Conservation (phyloP, 306 rosid species). For the Carpinus viminea region DNA sequence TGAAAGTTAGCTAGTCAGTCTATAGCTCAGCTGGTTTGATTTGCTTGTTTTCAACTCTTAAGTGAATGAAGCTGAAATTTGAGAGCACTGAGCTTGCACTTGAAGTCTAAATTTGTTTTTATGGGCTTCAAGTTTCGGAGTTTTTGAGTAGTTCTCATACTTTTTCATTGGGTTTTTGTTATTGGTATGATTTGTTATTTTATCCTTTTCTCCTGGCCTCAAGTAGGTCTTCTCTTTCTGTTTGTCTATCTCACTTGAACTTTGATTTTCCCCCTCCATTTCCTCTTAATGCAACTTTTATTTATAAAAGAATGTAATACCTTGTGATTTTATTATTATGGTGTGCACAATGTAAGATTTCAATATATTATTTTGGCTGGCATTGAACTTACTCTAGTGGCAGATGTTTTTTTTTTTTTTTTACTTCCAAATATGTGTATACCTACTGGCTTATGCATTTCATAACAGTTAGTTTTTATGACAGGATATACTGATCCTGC, state of each 20-base stretch:
- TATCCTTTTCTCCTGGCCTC: neutral
- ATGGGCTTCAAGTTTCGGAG: conserved; percentile 23
- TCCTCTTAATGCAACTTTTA: neutral
- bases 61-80: conserved; percentile 7
- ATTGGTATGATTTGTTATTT: neutral
- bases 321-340: neutral
- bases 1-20: conserved; percentile 17
- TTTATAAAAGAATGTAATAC: neutral
- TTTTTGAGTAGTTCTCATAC: conserved; percentile 2
- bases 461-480: conserved; percentile 25
- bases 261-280: neutral
- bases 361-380: neutral
- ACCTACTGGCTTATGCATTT: conserved; percentile 11
- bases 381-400: neutral
- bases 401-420: conserved; percentile 22
- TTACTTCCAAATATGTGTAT: conserved; percentile 15
- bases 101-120: neutral
- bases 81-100: conserved; percentile 16
- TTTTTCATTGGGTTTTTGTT: neutral
- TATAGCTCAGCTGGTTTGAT: conserved; percentile 23
- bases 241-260: neutral
- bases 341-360: neutral
- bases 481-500: conserved; percentile 98
- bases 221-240: neutral
- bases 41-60: conserved; percentile 11